phyloP scores from a whole-genome alignment of 768 basidiomycete species.

The Pleurotus ostreatus region DNA sequence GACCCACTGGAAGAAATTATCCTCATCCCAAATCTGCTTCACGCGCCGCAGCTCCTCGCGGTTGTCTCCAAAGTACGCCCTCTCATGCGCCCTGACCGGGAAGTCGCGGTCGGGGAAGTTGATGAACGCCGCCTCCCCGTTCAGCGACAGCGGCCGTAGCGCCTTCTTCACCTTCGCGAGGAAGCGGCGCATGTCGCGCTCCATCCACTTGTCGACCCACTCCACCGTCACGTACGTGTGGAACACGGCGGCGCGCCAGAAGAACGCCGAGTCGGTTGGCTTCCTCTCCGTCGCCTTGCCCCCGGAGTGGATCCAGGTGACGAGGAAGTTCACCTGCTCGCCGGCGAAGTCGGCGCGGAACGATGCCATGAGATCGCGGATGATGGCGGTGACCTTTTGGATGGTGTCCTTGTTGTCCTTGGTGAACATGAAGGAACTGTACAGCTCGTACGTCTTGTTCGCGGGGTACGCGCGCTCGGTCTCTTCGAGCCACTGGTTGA shows the following conservation, averaged over 20 bases:
- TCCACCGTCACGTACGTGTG: slow-evolving; percentile 15
- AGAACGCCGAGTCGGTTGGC: slow-evolving; percentile 10
- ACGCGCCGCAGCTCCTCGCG: slow-evolving; percentile 12
- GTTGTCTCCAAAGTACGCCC: slow-evolving; percentile 12
- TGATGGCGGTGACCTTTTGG: slow-evolving; percentile 8
- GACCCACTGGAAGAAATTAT: slow-evolving; percentile 12
- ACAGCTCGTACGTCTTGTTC: slow-evolving; percentile 14
- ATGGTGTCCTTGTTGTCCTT: slow-evolving; percentile 9
- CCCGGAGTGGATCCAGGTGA: slow-evolving; percentile 14
- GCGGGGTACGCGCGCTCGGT: slow-evolving; percentile 12
- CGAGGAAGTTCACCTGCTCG: slow-evolving; percentile 13
- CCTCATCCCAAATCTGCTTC: slow-evolving; percentile 14
- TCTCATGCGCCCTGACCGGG: not conserved
- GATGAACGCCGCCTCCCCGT: slow-evolving; percentile 11
- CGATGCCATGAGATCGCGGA: slow-evolving; percentile 2
- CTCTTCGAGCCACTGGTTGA: slow-evolving; percentile 14
- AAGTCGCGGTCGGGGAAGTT: slow-evolving; percentile 14
- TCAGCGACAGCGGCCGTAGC: slow-evolving; percentile 11
- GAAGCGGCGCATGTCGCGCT: slow-evolving; percentile 13
- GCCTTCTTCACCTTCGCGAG: slow-evolving; percentile 8
- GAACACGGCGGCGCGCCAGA: slow-evolving; percentile 13
- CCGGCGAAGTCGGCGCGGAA: slow-evolving; percentile 12
- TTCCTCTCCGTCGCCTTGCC: slow-evolving; percentile 9
- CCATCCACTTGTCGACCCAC: slow-evolving; percentile 17
- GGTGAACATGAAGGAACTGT: slow-evolving; percentile 13